phyloP scores from a whole-genome alignment of 192 early-diverging fungal species.

The Podila epicladia region DNA sequence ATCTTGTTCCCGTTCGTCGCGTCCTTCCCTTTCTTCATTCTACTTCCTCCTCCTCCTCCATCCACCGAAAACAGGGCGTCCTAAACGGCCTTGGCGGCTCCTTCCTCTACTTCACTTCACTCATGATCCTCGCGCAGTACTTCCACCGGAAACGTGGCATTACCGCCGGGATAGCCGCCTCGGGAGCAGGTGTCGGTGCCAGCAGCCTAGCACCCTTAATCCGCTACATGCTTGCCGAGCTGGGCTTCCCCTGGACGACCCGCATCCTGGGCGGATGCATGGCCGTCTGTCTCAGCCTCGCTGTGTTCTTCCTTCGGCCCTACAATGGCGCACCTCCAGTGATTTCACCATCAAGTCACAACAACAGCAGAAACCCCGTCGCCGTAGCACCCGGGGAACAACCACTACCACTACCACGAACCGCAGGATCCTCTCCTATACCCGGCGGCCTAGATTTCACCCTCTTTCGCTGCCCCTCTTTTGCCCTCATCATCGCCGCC shows the following conservation, averaged over 20 bases:
- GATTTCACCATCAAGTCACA: not conserved
- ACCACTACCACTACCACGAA: not conserved
- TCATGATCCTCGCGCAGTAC: conserved; percentile 9
- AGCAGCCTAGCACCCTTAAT: conserved; percentile 9
- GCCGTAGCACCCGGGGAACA: not conserved
- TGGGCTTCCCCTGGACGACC: conserved; percentile 20
- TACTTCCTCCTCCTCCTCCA: not conserved
- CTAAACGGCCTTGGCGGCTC: conserved; percentile 9
- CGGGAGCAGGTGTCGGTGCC: conserved; percentile 18
- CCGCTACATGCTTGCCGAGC: conserved; percentile 2
- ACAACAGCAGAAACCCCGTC: not conserved
- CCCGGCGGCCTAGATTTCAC: conserved; percentile 6
- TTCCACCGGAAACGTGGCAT: conserved; percentile 3
- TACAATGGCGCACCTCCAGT: not conserved
- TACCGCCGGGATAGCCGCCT: conserved; percentile 12
- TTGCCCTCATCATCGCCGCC: conserved; percentile 10
- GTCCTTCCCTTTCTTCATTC: not conserved
- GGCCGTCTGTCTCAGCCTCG: conserved; percentile 4
- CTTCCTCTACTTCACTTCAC: conserved; percentile 10
- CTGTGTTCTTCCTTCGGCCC: conserved; percentile 3
- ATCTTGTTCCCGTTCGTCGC: too few relatives aligned
- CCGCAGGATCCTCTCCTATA: not conserved
- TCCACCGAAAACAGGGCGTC: not conserved
- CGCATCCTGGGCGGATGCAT: conserved; percentile 16
- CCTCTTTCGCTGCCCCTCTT: not conserved